Evolutionary conservation across 1,284 basidiomycete species (phyloP).

Genomic region (Psilocybe mexicana): DNA sequence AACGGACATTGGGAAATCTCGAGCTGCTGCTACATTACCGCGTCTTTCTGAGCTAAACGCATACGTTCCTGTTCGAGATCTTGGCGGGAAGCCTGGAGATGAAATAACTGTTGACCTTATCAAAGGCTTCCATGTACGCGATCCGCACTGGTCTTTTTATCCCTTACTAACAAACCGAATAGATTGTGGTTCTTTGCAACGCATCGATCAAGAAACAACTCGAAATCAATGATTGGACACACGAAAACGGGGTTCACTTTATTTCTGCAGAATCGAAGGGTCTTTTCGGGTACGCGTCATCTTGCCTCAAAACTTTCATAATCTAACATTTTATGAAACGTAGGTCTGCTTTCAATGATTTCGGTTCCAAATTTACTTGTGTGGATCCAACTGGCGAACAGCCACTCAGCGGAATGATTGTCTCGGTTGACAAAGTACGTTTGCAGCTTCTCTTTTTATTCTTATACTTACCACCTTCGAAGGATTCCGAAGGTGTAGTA

Average conservation of each 20-base stretch:
- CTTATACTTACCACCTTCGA: constrained; percentile 3
- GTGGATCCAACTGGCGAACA: constrained; percentile 96
- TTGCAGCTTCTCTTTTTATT: constrained; percentile 7
- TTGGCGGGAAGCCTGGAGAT: constrained; percentile 70
- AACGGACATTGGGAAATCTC: constrained; percentile 85
- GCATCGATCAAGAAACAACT: constrained; percentile 81
- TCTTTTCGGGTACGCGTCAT: constrained; percentile 79
- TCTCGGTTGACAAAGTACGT: constrained; percentile 79
- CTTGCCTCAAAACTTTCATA: constrained; percentile 4
- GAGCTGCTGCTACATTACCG: constrained; percentile 86
- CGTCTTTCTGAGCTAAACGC: constrained; percentile 94
- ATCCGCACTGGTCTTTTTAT: not conserved
- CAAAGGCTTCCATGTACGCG: constrained; percentile 84
- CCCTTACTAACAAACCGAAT: constrained; percentile 4
- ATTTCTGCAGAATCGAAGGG: constrained; percentile 92
- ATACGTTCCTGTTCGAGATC: constrained; percentile 90
- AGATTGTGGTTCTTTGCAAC: constrained; percentile 91
- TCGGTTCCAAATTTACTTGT: constrained; percentile 92
- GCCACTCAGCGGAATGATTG: constrained; percentile 93
- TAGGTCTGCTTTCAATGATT: constrained; percentile 95
- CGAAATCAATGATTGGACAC: constrained; percentile 95
- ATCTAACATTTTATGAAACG: constrained; percentile 19
- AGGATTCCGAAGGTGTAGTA: constrained; percentile 89
- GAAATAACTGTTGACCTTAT: constrained; percentile 79
- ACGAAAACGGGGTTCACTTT: constrained; percentile 87